phyloP scores from a whole-genome alignment of 257 asterid species.

The Solanum virginianum region DNA sequence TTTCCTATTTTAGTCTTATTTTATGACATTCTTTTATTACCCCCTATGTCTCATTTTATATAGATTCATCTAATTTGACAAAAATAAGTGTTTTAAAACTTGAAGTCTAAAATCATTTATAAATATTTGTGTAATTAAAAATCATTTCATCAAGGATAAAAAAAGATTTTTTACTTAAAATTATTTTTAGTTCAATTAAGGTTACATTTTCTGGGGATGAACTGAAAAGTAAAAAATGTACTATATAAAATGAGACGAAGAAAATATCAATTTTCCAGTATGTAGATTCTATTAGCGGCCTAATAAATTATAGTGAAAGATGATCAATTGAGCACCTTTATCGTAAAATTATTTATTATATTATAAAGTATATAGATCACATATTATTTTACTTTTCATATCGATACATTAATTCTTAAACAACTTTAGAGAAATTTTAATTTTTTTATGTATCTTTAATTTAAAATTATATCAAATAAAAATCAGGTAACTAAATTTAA shows the following conservation, averaged over 20 bases:
- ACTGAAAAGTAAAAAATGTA: too few species aligned
- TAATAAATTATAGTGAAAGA: neutral
- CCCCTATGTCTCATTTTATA: too few species aligned
- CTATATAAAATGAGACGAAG: too few species aligned
- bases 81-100: too few species aligned
- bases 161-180: too few species aligned
- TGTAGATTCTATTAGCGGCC: neutral
- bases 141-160: too few species aligned
- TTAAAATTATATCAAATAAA: rapidly evolving
- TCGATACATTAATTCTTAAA: neutral
- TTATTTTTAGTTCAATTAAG: too few species aligned
- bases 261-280: too few species aligned
- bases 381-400: neutral
- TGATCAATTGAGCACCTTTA: neutral
- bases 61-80: too few species aligned
- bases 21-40: neutral
- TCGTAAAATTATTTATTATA: neutral
- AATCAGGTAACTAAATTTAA: neutral
- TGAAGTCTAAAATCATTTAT: too few species aligned
- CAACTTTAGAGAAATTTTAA: rapidly evolving
- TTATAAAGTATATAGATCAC: neutral
- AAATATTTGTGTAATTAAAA: too few species aligned
- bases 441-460: neutral
- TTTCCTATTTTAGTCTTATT: neutral
- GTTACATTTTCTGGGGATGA: too few species aligned